Percentiles rank a stretch among this genome's conserved stretches.
Conservation (phyloP, 306 rosid species). For the Arachis hypogaea region DNA sequence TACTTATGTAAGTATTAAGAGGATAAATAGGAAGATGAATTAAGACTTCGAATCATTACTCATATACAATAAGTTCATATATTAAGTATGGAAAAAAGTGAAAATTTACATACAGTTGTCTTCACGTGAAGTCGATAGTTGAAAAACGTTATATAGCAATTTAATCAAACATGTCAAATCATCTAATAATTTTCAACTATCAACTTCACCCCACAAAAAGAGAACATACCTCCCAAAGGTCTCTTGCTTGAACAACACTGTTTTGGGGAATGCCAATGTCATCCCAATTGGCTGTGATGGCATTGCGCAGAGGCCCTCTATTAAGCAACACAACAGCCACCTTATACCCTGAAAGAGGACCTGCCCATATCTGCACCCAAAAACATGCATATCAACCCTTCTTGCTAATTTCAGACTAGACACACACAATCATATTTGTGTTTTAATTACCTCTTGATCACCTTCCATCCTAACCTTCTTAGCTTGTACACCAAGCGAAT, state of each 20-base stretch:
- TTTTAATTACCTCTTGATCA: conserved; percentile 63
- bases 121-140: too few species aligned
- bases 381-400: neutral
- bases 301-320: conserved; percentile 47
- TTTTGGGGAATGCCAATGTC: conserved; percentile 79
- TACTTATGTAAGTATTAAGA: too few species aligned
- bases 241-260: conserved; percentile 73
- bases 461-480: conserved; percentile 94
- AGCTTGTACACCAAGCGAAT: conserved; percentile 82
- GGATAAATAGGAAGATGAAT: too few species aligned
- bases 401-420: neutral
- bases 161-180: too few species aligned
- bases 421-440: too few species aligned
- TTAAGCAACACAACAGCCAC: conserved; percentile 72
- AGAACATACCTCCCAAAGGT: conserved; percentile 80
- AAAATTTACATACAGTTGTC: too few species aligned
- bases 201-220: too few species aligned
- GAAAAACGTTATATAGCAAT: too few species aligned
- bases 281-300: conserved; percentile 75
- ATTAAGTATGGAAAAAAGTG: too few species aligned
- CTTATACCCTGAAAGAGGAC: conserved; percentile 80
- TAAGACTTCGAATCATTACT: too few species aligned
- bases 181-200: too few species aligned
- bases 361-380: conserved; percentile 84
- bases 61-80: too few species aligned